Evolutionary conservation across 208 protist genomes (phyloP), one percentile per base, ranked within the genome.

Genomic region (Leptomonas seymouri): DNA sequence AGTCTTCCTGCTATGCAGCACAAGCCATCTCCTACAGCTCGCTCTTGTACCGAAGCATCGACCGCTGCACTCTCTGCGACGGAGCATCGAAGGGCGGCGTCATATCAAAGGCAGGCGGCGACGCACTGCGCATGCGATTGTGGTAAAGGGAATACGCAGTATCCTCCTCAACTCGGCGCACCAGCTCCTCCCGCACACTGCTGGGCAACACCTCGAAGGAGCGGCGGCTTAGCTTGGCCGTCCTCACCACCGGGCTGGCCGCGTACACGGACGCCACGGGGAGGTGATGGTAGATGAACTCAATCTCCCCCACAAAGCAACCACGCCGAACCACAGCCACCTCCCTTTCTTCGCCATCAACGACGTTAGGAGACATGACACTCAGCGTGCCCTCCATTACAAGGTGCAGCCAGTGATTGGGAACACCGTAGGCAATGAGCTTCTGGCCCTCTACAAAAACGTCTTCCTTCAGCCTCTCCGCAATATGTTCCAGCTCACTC

Each of bases 231-330:
- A 93, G 49, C 69, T 89, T 93, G 14, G 83, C 85, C 16, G 86
- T 90, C 60, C 67, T 73, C n/a, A 88, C 90, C 7, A 67, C 56
- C 20, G 74, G 56, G 27, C 54, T 87, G 9, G n/a, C 65, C 11
- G 71, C 85, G 16, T 87, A 67, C 20, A 89, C 75, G 49, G 87
- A 78, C 12, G 87, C 90, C 16, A 89, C 87, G 30, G 80, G 69
- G 49, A 88, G 70, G 69, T 95, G 87, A 25, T 79, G 78, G 62
- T 78, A 87, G 51, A 95, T 65, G 74, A 93, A 91, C 70, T 95
- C 85, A 53, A 93, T 71, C 31, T 95, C 80, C 4, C 86, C 89
- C 3, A 74, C 78, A 39, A 68, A 85, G 48, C 87, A 76, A 18
- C 87, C 89, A 34, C 74, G 71, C 15, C 68, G 45, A 14, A 86